A percentile compares a stretch with the other conserved stretches of the same genome.
These are phyloP conservation scores for Escovopsis sp. DNA, from an alignment of 2,329 filamentous ascomycete species.

Conservation along the genomic window DNA sequence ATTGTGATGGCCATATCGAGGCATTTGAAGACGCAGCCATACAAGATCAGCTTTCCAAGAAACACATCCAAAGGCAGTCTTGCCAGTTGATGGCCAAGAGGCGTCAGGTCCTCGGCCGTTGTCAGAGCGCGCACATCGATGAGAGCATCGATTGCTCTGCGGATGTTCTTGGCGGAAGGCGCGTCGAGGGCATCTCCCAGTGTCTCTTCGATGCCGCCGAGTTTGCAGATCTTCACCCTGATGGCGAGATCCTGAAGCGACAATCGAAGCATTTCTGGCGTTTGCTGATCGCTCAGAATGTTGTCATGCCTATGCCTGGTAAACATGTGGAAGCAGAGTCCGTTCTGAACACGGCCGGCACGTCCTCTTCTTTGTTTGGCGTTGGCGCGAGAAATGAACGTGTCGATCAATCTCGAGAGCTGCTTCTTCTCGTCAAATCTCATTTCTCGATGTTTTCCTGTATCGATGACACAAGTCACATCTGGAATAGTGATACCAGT, in stretches of 20 bases:
- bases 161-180: conserved; percentile 82
- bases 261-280: conserved; percentile 86
- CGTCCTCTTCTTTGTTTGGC: conserved; percentile 88
- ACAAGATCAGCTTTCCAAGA: conserved; percentile 79
- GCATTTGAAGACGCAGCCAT: conserved; percentile 77
- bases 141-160: conserved; percentile 80
- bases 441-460: conserved; percentile 96
- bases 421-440: conserved; percentile 88
- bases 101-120: conserved; percentile 64
- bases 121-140: conserved; percentile 88
- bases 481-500: conserved; percentile 98
- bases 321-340: conserved; percentile 90
- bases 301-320: conserved; percentile 79
- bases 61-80: conserved; percentile 87
- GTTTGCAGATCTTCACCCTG: conserved; percentile 91
- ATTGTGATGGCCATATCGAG: conserved; percentile 84
- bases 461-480: conserved; percentile 92
- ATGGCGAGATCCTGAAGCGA: conserved; percentile 92
- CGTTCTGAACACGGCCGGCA: conserved; percentile 89
- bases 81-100: conserved; percentile 73
- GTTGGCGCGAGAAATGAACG: conserved; percentile 90
- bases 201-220: conserved; percentile 85
- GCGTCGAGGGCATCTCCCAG: conserved; percentile 79
- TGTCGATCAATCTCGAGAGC: conserved; percentile 78
- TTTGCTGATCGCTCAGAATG: conserved; percentile 80